Conservation (phyloP, 371 early-diverging fungal genomes). For the Zychaea mexicana region DNA sequence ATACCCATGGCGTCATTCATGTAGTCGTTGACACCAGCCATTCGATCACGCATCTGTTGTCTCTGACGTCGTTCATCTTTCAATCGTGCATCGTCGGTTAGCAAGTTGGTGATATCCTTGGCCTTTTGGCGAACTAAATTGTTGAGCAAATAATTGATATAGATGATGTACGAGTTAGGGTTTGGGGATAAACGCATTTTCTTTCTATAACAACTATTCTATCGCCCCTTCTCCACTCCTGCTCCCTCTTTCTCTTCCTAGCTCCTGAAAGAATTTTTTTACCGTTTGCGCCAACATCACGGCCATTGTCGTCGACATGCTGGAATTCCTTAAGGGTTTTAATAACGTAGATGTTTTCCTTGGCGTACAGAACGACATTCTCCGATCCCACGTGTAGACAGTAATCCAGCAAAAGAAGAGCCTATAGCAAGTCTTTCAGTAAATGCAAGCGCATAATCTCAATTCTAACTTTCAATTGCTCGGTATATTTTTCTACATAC, state of each 20-base stretch:
- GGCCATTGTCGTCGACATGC: slow-evolving; percentile 89
- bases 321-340: slow-evolving; percentile 97
- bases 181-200: no score
- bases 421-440: slow-evolving; percentile 23
- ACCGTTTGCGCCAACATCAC: slow-evolving; percentile 90
- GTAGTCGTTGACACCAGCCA: slow-evolving; percentile 48
- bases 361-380: slow-evolving; percentile 83
- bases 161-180: no score
- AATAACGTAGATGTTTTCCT: slow-evolving; percentile 89
- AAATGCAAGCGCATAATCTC: neutral
- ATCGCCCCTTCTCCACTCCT: neutral
- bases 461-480: neutral
- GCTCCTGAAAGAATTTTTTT: neutral
- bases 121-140: slow-evolving; percentile 93
- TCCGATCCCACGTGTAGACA: slow-evolving; percentile 85
- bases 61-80: slow-evolving; percentile 75
- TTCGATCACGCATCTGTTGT: slow-evolving; percentile 64
- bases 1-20: slow-evolving; percentile 35
- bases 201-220: no score
- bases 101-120: slow-evolving; percentile 84
- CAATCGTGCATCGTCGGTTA: slow-evolving; percentile 80
- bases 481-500: slow-evolving; percentile 35
- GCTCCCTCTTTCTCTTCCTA: neutral
- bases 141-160: neutral
- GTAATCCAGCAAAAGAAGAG: slow-evolving; percentile 69